Base-by-base conservation (phyloP, 2,329 filamentous ascomycete species). In the Elsinoe fawcettii region DNA sequence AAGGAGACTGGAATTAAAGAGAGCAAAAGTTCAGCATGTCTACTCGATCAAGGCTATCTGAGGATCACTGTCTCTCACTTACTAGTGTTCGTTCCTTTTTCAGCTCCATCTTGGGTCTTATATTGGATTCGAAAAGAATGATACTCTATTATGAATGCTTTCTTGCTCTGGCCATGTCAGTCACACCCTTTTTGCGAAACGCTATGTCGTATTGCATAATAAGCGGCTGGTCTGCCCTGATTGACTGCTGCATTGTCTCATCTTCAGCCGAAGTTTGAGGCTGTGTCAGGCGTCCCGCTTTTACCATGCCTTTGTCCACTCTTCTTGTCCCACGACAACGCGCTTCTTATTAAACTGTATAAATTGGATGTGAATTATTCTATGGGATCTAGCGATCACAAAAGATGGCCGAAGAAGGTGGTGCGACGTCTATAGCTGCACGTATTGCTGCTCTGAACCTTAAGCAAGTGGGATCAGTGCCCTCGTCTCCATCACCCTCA, bases 361-460 rank as follows among this genome's bases (percentile, higher is more conserved):
- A 4, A 46, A 12, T 20, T 46, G 4, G 5, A 25, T 8, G 23
- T 46, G 3, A 18, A 53, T 23, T n/a, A 39, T 34, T 53, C 25
- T 12, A 51, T 51, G 46, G 27, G 3, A 34, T 20, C 14, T 46
- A 8, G 41, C 41, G 22, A 34, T 39, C 16, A 16, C n/a, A 25
- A 12, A 27, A 18, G 2, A 63, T 63, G 61, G 54, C 58, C 34
- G 60, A 61, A 25, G 56, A 57, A 51, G 39, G 49, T 5, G 56
- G 49, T 12, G 36, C 55, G 8, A 60, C 61, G 3, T 72, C 73
- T 18, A 74, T 78, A 63, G 72, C 71, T 60, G 71, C 73, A 49
- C 74, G 76, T 58, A 77, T 78, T 57, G 75, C 75, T 1, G 71
- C 73, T 2, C 64, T 78, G 54, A 76, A 77, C 61, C 67, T 77